Evolutionary conservation across 2,329 filamentous ascomycete genomes (phyloP).

Genomic region (Pseudogymnoascus sp.): DNA sequence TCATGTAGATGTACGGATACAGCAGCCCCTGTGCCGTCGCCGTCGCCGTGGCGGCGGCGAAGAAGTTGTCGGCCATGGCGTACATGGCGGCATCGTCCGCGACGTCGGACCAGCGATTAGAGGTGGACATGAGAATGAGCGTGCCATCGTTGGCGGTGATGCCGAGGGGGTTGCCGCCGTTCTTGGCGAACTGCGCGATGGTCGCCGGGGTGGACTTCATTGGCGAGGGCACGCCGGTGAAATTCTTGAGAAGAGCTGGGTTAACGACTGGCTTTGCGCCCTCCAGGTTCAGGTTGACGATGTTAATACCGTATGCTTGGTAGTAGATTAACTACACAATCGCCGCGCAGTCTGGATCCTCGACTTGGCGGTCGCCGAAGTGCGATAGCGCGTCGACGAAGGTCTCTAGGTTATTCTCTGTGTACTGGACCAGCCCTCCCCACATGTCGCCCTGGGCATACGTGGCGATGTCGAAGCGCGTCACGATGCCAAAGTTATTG

Average conservation of each 20-base stretch:
- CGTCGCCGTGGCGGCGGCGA: neutral
- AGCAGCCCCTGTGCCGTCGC: neutral
- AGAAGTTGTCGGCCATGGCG: neutral
- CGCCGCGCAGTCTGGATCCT: neutral
- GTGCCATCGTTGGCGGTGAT: neutral
- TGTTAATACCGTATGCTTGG: neutral
- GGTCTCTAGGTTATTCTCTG: neutral
- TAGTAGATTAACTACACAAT: neutral
- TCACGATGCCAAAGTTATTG: constrained; percentile 49
- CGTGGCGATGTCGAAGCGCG: constrained; percentile 36
- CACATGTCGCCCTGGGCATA: constrained; percentile 18
- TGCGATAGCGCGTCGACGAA: neutral
- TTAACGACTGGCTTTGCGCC: neutral
- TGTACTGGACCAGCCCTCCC: neutral
- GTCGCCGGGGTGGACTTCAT: neutral
- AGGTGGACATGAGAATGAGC: constrained; percentile 12
- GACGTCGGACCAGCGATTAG: neutral
- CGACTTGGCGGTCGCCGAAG: neutral
- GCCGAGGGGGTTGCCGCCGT: neutral
- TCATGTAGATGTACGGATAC: constrained; percentile 33
- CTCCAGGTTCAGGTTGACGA: neutral
- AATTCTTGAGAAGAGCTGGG: neutral
- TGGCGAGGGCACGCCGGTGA: neutral
- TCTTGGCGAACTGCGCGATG: neutral
- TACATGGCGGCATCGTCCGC: neutral